Percentiles rank a stretch among this genome's conserved stretches.
Evolutionary conservation across 1,284 basidiomycete species (phyloP).

Genomic region (Thecaphora thlaspeos): DNA sequence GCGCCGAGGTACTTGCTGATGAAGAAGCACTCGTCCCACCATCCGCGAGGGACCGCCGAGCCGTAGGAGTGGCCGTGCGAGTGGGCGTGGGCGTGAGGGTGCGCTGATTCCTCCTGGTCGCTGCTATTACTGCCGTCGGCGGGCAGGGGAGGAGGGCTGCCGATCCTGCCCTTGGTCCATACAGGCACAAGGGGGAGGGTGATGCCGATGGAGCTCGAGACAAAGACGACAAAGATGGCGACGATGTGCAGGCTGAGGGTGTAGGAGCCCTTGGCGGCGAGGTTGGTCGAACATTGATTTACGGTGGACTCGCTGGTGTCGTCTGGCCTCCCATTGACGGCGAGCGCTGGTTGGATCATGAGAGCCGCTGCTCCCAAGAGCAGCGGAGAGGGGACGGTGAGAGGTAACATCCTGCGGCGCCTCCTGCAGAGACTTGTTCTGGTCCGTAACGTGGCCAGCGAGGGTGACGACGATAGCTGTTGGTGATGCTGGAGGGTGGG

Average conservation of each 20-base stretch:
- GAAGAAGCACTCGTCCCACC: not conserved
- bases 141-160: not conserved
- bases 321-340: not conserved
- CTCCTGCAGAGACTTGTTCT: too few species aligned
- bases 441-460: too few species aligned
- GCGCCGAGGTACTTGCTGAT: not conserved
- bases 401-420: too few species aligned
- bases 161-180: too few species aligned
- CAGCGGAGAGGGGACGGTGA: too few species aligned
- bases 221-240: constrained; percentile 1
- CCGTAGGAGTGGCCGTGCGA: not conserved
- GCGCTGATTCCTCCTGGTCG: not conserved
- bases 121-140: not conserved
- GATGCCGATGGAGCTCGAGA: constrained; percentile 1
- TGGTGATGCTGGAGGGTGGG: too few species aligned
- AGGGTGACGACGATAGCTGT: too few species aligned
- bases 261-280: not conserved
- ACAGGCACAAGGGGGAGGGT: not conserved
- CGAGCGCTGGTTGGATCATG: too few species aligned
- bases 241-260: not conserved
- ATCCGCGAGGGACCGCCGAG: not conserved
- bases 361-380: too few species aligned
- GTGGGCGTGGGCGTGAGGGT: not conserved
- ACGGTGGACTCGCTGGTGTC: not conserved
- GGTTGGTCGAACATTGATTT: not conserved